phyloP scores from a whole-genome alignment of 306 rosid species.

The Pyrus pyrifolia region DNA sequence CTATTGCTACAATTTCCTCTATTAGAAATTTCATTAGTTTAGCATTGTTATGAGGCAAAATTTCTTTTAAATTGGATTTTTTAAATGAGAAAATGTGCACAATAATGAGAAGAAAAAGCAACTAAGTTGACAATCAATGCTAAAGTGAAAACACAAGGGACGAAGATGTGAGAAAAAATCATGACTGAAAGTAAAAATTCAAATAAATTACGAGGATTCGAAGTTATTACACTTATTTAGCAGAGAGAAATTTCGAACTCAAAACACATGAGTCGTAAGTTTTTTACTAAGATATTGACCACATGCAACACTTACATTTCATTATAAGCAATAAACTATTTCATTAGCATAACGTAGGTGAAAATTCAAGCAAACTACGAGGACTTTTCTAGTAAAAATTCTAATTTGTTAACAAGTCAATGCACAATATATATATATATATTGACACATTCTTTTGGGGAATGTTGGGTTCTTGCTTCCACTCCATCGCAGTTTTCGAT shows the following conservation, averaged over 20 bases:
- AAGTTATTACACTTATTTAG: no score
- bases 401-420: not conserved
- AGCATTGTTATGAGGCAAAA: no score
- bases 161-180: not conserved
- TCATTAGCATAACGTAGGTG: not conserved
- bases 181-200: not conserved
- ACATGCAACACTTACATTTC: no score
- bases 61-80: no score
- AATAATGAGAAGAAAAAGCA: not conserved
- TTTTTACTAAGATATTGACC: no score
- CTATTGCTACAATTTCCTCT: no score
- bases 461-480: conserved; percentile 1
- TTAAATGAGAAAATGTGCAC: not conserved
- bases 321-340: no score
- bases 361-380: no score
- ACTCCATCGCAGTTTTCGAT: conserved; percentile 3
- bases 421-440: not conserved
- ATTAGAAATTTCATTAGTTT: no score
- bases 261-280: no score
- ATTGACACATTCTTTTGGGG: not conserved
- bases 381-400: not conserved
- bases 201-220: not conserved
- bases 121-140: not conserved
- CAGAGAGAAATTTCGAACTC: accelerated
- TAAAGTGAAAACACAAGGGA: not conserved